Evolutionary conservation across 140 eudicot genomes (phyloP).

Genomic region (Bidens hawaiensis): DNA sequence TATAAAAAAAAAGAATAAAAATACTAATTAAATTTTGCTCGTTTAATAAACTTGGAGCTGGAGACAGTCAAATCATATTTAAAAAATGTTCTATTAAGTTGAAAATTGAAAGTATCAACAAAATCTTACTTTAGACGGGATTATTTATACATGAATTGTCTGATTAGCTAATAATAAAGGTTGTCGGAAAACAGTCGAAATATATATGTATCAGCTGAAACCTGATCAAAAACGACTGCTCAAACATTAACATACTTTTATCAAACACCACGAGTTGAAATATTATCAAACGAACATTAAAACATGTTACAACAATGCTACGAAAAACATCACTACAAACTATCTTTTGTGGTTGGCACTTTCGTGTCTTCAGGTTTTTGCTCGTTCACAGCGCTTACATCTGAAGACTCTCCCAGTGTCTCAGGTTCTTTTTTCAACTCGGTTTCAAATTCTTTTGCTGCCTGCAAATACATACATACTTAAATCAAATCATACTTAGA

Average conservation of each 20-base stretch:
- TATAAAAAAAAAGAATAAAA: too few relatives aligned
- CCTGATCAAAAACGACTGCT: slow-evolving; percentile 18
- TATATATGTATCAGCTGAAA: background rate
- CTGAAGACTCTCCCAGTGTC: slow-evolving; percentile 31
- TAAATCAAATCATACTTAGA: slow-evolving; percentile 3
- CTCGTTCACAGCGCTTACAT: slow-evolving; percentile 24
- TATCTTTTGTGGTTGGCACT: slow-evolving; percentile 44
- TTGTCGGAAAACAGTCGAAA: background rate
- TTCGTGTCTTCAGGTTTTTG: slow-evolving; percentile 39
- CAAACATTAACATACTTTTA: slow-evolving; percentile 12
- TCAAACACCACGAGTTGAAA: slow-evolving; percentile 4
- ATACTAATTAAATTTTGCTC: too few relatives aligned
- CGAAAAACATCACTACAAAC: slow-evolving; percentile 12
- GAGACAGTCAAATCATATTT: too few relatives aligned
- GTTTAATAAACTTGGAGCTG: too few relatives aligned
- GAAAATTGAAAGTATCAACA: background rate
- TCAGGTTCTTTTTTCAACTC: slow-evolving; percentile 77
- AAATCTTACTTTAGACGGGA: background rate
- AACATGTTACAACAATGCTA: slow-evolving; percentile 18
- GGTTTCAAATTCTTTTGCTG: slow-evolving; percentile 77
- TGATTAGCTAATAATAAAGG: background rate
- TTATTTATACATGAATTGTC: background rate
- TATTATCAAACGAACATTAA: slow-evolving; percentile 16
- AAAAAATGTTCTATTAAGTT: too few relatives aligned
- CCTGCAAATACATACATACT: slow-evolving; percentile 33